phyloP scores from a whole-genome alignment of 78 protist species.

The Dictyostelium intermedium region DNA sequence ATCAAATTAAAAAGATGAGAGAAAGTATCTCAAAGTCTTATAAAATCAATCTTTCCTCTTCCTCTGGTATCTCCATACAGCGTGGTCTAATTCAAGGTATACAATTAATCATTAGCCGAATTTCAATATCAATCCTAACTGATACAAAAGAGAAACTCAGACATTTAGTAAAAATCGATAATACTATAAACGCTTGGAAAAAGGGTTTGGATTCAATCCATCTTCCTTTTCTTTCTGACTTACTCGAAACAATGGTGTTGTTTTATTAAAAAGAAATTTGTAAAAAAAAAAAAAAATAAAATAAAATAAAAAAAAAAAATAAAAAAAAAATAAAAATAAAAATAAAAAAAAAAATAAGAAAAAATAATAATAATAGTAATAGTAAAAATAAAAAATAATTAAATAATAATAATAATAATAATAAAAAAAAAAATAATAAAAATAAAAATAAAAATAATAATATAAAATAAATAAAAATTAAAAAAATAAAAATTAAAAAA shows the following conservation, averaged over 20 bases:
- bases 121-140: background rate
- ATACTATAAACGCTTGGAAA: constrained; percentile 29
- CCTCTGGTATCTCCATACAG: constrained; percentile 25
- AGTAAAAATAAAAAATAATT: no score
- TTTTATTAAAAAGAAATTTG: background rate
- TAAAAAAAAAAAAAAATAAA: background rate
- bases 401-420: no score
- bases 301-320: background rate
- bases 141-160: constrained; percentile 40
- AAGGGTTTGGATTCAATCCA: constrained; percentile 33
- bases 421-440: no score
- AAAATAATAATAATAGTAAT: background rate
- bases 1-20: constrained; percentile 28
- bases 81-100: constrained; percentile 24
- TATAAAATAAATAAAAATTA: no score
- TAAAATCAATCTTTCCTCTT: background rate
- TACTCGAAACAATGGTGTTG: background rate
- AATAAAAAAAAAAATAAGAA: background rate
- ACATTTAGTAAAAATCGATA: background rate
- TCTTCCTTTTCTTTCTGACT: constrained; percentile 23
- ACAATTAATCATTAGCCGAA: constrained; percentile 7
- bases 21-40: constrained; percentile 18
- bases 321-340: background rate
- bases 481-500: no score
- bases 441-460: no score